These are phyloP conservation scores for Clathrospora elynae DNA, from an alignment of 2,329 filamentous ascomycete species.

Conservation along the genomic window DNA sequence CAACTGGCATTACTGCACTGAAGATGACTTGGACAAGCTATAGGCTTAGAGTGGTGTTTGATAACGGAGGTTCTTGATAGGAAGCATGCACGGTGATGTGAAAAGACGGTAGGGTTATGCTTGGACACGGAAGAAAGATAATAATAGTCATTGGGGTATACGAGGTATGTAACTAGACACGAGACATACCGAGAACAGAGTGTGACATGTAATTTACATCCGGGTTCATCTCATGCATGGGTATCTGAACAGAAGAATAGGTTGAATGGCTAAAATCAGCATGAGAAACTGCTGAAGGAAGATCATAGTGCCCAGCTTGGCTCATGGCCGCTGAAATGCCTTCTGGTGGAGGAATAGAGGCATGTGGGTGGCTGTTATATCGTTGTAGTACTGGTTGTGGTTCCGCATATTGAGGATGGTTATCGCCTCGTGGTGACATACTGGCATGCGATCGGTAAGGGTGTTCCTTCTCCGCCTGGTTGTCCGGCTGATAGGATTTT, in stretches of 20 bases:
- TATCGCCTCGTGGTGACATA: conserved; percentile 30
- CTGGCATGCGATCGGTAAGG: conserved; percentile 30
- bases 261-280: conserved; percentile 36
- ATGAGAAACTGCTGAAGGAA: conserved; percentile 31
- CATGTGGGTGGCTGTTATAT: conserved; percentile 34
- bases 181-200: conserved; percentile 49
- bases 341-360: conserved; percentile 23
- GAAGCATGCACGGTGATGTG: conserved; percentile 17
- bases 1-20: not conserved
- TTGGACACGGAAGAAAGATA: conserved; percentile 27
- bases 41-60: too few species aligned
- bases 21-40: not conserved
- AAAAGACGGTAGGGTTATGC: conserved; percentile 5
- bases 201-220: conserved; percentile 48
- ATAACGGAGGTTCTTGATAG: conserved; percentile 9
- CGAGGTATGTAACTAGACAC: conserved; percentile 45
- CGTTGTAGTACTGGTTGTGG: conserved; percentile 26
- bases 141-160: conserved; percentile 43
- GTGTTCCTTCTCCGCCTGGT: conserved; percentile 29
- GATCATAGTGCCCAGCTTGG: conserved; percentile 29
- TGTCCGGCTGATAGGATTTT: conserved; percentile 27
- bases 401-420: conserved; percentile 31
- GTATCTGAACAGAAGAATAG: conserved; percentile 44
- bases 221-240: conserved; percentile 41
- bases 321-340: conserved; percentile 26